phyloP scores from a whole-genome alignment of 441 rosid species.

The Daphne laureola region DNA sequence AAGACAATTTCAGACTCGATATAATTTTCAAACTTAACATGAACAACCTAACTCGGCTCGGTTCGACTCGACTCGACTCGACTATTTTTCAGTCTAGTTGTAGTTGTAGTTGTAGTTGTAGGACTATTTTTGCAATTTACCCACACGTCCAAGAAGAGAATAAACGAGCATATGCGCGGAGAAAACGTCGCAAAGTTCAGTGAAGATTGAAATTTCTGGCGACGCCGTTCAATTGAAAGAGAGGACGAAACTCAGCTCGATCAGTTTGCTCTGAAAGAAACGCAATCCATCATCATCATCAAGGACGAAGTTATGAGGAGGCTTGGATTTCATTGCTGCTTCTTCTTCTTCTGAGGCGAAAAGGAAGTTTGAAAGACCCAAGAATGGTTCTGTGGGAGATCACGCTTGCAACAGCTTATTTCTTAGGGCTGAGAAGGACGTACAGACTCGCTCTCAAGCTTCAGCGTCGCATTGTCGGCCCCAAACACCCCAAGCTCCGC shows the following conservation, averaged over 20 bases:
- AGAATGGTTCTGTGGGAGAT: slow-evolving; percentile 94
- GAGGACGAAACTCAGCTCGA: not conserved
- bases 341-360: not conserved
- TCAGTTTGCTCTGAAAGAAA: slow-evolving; percentile 20
- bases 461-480: slow-evolving; percentile 60
- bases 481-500: slow-evolving; percentile 56
- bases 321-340: no score
- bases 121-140: no score
- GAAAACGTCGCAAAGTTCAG: not conserved
- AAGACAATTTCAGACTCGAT: no score
- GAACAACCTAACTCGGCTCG: no score
- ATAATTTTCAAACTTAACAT: no score
- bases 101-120: no score
- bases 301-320: not conserved
- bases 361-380: slow-evolving; percentile 8
- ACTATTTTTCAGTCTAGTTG: no score
- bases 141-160: no score
- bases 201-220: slow-evolving; percentile 20
- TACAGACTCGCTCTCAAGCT: slow-evolving; percentile 62
- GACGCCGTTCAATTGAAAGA: slow-evolving; percentile 7
- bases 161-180: no score
- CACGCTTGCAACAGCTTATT: slow-evolving; percentile 79
- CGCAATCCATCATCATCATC: not conserved
- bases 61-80: no score
- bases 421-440: slow-evolving; percentile 75